Percentiles rank a stretch among this genome's conserved stretches.
These are phyloP conservation scores for Phenoliferia sp. DNA, from an alignment of 1,284 basidiomycete genomes.

Conservation along the genomic window DNA sequence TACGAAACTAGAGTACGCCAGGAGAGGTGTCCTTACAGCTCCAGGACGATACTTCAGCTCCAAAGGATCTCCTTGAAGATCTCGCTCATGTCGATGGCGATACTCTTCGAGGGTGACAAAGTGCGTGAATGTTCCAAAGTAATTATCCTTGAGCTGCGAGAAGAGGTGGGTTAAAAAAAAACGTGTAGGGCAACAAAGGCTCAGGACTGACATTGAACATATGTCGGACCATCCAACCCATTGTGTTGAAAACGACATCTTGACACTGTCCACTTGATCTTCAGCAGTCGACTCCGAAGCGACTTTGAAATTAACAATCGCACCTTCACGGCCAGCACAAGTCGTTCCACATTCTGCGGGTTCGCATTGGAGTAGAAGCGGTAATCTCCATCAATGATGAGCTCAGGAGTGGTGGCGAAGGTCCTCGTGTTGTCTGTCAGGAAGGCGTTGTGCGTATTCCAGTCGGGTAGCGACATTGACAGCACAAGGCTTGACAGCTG, in stretches of 20 bases:
- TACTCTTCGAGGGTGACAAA: conserved; percentile 82
- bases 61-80: conserved; percentile 69
- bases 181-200: too few species aligned
- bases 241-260: conserved; percentile 60
- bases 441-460: conserved; percentile 80
- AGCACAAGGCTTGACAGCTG: conserved; percentile 55
- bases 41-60: conserved; percentile 68
- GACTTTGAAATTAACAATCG: conserved; percentile 35
- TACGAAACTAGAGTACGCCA: background rate
- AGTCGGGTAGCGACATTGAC: conserved; percentile 67
- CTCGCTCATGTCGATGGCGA: conserved; percentile 56
- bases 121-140: conserved; percentile 84
- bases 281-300: background rate
- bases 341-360: conserved; percentile 68
- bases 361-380: conserved; percentile 63
- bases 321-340: conserved; percentile 65
- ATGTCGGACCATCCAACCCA: conserved; percentile 82
- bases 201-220: conserved; percentile 60
- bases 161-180: too few species aligned
- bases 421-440: conserved; percentile 47
- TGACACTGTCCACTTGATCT: conserved; percentile 34
- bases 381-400: conserved; percentile 67
- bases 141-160: conserved; percentile 64
- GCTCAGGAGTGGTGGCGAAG: conserved; percentile 56
- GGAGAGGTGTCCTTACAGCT: conserved; percentile 48